These are phyloP conservation scores for Metschnikowia borealis DNA, from an alignment of 805 yeast species.

Conservation along the genomic window DNA sequence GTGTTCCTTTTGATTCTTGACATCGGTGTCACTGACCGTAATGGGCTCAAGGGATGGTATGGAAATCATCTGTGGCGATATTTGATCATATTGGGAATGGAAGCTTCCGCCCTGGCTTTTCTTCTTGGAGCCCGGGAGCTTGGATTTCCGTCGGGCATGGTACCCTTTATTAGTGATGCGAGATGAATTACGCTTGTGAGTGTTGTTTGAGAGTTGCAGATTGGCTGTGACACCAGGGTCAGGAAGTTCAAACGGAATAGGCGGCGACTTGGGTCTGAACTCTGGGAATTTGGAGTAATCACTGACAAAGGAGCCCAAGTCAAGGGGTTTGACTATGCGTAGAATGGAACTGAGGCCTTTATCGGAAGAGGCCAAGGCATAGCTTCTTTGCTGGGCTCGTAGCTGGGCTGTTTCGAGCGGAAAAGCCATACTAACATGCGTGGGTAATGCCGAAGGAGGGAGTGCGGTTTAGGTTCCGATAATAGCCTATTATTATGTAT, in stretches of 20 bases:
- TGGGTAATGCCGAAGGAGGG: neutral
- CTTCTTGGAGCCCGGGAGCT: conserved; percentile 1
- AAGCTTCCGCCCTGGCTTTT: conserved; percentile 4
- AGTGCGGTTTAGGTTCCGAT: neutral
- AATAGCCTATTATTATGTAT: neutral
- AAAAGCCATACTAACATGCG: conserved; percentile 14
- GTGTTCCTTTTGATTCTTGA: conserved; percentile 4
- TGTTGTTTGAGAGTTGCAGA: neutral
- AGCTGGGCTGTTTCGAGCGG: conserved; percentile 18
- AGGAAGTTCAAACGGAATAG: conserved; percentile 16
- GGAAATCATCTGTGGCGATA: conserved; percentile 2
- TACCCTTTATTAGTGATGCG: conserved; percentile 5
- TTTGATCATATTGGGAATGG: neutral
- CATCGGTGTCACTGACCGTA: neutral
- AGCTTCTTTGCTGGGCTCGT: conserved; percentile 17
- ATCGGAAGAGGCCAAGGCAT: conserved; percentile 14
- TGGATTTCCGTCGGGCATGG: conserved; percentile 9
- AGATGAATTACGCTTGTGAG: conserved; percentile 10
- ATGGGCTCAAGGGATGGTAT: conserved; percentile 2
- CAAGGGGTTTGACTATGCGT: conserved; percentile 15
- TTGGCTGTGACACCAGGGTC: neutral
- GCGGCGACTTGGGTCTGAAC: conserved; percentile 15
- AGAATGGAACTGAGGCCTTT: conserved; percentile 10
- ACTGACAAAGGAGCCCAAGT: conserved; percentile 13
- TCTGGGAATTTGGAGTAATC: conserved; percentile 7